These are phyloP conservation scores for Euphrasia confusa DNA, from an alignment of 257 asterid species.

Conservation along the genomic window DNA sequence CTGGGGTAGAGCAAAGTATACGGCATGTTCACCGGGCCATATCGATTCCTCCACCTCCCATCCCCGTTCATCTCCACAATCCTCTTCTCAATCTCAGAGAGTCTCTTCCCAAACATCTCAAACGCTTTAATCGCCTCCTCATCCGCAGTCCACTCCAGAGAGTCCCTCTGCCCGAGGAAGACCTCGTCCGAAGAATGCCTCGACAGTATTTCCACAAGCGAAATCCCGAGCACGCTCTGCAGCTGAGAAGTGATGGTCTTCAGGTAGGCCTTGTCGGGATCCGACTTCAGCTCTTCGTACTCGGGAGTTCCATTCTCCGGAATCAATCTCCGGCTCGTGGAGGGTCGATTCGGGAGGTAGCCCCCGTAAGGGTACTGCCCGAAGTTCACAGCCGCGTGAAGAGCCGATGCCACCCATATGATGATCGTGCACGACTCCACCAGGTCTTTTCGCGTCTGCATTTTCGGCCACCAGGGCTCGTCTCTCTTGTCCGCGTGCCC, in stretches of 20 bases:
- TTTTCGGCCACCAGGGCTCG: conserved; percentile 68
- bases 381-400: conserved; percentile 77
- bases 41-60: conserved; percentile 34
- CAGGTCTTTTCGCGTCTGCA: conserved; percentile 51
- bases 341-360: conserved; percentile 75
- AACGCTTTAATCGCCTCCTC: conserved; percentile 39
- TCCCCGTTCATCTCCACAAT: conserved; percentile 37
- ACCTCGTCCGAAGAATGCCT: conserved; percentile 66
- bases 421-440: conserved; percentile 51
- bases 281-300: conserved; percentile 43
- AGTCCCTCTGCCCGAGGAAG: conserved; percentile 67
- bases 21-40: conserved; percentile 59
- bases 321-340: conserved; percentile 65
- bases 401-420: conserved; percentile 82
- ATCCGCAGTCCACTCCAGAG: conserved; percentile 53
- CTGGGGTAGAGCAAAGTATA: conserved; percentile 53
- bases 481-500: conserved; percentile 74
- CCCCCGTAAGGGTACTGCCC: conserved; percentile 83
- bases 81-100: conserved; percentile 40
- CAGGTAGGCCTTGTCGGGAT: conserved; percentile 53
- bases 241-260: conserved; percentile 72
- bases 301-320: conserved; percentile 54
- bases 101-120: conserved; percentile 31
- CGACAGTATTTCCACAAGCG: conserved; percentile 65
- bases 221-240: conserved; percentile 61